phyloP scores from a whole-genome alignment of 176 grass and related monocot species.

The Chrysopogon serrulatus region DNA sequence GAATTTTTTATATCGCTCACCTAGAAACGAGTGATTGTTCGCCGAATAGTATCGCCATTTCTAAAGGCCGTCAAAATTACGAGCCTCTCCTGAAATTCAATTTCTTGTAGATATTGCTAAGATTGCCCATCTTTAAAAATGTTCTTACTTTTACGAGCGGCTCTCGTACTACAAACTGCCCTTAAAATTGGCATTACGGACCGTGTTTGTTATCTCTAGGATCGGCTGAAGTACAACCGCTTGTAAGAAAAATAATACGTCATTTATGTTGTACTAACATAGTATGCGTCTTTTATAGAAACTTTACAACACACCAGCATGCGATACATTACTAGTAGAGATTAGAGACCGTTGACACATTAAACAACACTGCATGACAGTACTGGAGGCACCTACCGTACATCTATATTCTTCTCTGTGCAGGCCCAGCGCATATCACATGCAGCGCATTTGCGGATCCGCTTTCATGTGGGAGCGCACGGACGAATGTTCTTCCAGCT shows the following conservation, averaged over 20 bases:
- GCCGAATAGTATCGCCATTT: too few species aligned
- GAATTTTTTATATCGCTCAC: too few species aligned
- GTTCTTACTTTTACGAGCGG: too few species aligned
- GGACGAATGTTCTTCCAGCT: conserved; percentile 10
- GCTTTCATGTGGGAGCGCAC: not conserved
- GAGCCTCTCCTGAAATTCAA: too few species aligned
- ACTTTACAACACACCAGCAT: not conserved
- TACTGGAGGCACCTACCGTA: not conserved
- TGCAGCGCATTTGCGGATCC: conserved; percentile 19
- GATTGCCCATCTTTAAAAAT: too few species aligned
- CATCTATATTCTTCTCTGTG: conserved; percentile 1
- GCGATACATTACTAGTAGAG: not conserved
- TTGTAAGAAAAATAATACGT: not conserved
- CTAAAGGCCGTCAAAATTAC: too few species aligned
- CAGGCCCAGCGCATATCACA: conserved; percentile 28
- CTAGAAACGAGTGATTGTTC: too few species aligned
- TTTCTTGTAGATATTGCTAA: too few species aligned
- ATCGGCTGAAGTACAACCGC: not conserved
- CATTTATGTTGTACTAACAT: too few species aligned
- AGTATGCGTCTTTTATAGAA: too few species aligned
- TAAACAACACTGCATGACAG: not conserved
- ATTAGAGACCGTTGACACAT: not conserved
- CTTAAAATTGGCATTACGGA: not conserved
- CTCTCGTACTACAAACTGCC: too few species aligned
- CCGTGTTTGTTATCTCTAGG: not conserved